Evolutionary conservation across 2,329 filamentous ascomycete species (phyloP), one percentile per base, ranked within the genome.

Genomic region (Scopulariopsis brevicaulis): DNA sequence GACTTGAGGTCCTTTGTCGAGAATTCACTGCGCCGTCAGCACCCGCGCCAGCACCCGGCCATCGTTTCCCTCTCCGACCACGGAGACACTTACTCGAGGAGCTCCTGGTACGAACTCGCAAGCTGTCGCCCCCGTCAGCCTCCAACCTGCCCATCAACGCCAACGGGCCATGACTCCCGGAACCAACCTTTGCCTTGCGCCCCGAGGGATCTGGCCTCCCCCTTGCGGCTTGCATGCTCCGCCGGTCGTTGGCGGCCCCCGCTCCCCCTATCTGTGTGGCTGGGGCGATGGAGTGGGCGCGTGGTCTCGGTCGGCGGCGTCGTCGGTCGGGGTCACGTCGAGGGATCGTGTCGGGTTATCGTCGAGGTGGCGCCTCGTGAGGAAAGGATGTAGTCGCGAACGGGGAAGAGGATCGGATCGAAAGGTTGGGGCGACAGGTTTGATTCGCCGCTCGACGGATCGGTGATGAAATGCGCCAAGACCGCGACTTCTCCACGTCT

Each of bases 31-130:
- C 25, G n/a, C 37, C 53, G 55, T 57, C 55, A 35, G 15, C 24
- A 57, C 14, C 58, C 20, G 4, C 46, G 4, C 61, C 34, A 14
- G 14, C 52, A 22, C n/a, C 58, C 63, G n/a, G 60, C 54, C 59
- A 48, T 22, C 59, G 60, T 60, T 59, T 34, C 32, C 61, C 59
- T n/a, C n/a, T n/a, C n/a, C n/a, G n/a, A n/a, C n/a, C n/a, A n/a
- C 15, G 28, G 46, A 46, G 37, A 18, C 53, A 75, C 87, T 74
- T 84, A 96, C 90, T 95, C 88, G 67, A 99, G 84, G 67, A 99
- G 83, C 75, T 96, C 89, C 77, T 96, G 89, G 77, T 99, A 99
- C 65, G 94, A 97, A 73, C 87, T 89, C 71, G 92, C 90, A 78
- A 99, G 92, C 92, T 96, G 53, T 32, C 53, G 32, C 55, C 57